A percentile compares a stretch with the other conserved stretches of the same genome.
These are phyloP conservation scores for Bruguiera parviflora DNA, from an alignment of 345 rosid species.

Conservation along the genomic window DNA sequence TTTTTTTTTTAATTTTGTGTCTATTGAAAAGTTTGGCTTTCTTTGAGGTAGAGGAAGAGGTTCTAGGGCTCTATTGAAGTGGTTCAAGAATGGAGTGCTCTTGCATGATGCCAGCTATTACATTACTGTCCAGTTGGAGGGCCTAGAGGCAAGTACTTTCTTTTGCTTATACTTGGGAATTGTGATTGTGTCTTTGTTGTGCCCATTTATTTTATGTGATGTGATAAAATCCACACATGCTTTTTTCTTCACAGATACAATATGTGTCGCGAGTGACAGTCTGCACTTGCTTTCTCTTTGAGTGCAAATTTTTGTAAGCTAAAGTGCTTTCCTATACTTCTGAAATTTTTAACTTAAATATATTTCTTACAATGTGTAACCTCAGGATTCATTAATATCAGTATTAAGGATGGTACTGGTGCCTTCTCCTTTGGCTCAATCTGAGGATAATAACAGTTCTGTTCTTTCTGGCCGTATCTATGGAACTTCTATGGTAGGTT, in stretches of 20 bases:
- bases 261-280: too few species aligned
- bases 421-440: constrained; percentile 49
- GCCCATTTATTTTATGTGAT: neutral
- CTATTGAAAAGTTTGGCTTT: constrained; percentile 1
- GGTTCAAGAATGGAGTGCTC: constrained; percentile 60
- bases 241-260: neutral
- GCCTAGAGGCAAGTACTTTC: constrained; percentile 62
- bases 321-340: neutral
- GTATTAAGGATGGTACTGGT: constrained; percentile 49
- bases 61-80: constrained; percentile 74
- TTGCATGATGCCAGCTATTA: constrained; percentile 77
- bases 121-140: constrained; percentile 63
- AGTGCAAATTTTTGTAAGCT: neutral
- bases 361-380: neutral
- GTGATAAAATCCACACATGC: neutral
- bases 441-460: constrained; percentile 35
- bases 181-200: neutral
- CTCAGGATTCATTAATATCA: constrained; percentile 61
- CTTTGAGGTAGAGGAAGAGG: constrained; percentile 72
- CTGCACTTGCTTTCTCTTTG: neutral
- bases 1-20: neutral
- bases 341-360: neutral
- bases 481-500: constrained; percentile 65
- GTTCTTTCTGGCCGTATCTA: constrained; percentile 57
- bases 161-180: constrained; percentile 10